Conservation (phyloP, 345 rosid genomes). For the Moricandia moricandioides region DNA sequence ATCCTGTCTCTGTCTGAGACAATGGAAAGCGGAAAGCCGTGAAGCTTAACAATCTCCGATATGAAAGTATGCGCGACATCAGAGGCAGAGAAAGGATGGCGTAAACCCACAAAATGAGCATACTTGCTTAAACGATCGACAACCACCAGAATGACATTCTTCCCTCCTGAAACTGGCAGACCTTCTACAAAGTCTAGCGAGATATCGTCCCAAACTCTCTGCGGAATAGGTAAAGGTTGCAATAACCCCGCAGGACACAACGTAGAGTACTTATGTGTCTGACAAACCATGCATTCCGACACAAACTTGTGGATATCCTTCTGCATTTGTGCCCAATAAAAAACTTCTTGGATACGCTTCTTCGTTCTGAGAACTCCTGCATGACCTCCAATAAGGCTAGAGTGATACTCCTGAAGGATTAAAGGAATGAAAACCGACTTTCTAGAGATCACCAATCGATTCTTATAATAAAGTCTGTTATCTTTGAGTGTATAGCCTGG, state of each 20-base stretch:
- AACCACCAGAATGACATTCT: neutral
- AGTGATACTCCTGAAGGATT: too few species aligned
- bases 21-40: neutral
- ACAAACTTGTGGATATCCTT: neutral
- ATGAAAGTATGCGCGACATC: neutral
- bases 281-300: neutral
- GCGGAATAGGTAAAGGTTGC: neutral
- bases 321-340: too few species aligned
- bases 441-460: too few species aligned
- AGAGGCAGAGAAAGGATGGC: neutral
- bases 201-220: neutral
- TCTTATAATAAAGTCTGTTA: too few species aligned
- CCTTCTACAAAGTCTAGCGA: neutral
- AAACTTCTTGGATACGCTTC: too few species aligned
- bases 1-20: neutral
- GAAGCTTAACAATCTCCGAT: neutral
- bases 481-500: too few species aligned
- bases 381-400: too few species aligned
- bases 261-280: neutral
- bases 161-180: neutral
- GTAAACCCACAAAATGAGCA: neutral
- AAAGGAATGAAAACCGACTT: too few species aligned
- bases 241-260: neutral
- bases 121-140: neutral
- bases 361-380: too few species aligned